Evolutionary conservation across 371 early-diverging fungal species (phyloP).

Genomic region (Zancudomyces culisetae): DNA sequence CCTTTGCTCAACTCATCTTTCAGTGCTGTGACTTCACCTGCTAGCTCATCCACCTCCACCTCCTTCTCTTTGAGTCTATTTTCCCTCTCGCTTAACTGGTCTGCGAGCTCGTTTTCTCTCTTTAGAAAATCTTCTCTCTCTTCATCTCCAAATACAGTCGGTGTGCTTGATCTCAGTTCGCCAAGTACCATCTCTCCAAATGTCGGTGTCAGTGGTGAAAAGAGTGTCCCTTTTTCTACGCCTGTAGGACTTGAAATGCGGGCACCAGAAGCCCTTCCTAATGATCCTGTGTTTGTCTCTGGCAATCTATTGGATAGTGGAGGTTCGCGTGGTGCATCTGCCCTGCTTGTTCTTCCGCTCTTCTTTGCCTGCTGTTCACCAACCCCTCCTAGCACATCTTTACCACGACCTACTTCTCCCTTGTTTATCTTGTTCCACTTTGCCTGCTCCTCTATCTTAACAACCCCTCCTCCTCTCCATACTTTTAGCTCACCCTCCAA

Average conservation of each 20-base stretch:
- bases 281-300: neutral
- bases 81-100: slow-evolving; percentile 69
- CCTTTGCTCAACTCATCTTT: slow-evolving; percentile 8
- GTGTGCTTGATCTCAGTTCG: slow-evolving; percentile 51
- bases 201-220: slow-evolving; percentile 3
- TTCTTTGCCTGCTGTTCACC: neutral
- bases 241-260: slow-evolving; percentile 10
- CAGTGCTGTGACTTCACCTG: slow-evolving; percentile 15
- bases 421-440: slow-evolving; percentile 10
- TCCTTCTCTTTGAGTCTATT: slow-evolving; percentile 16
- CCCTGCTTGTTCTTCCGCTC: neutral
- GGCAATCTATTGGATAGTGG: neutral
- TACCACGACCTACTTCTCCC: slow-evolving; percentile 52
- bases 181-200: slow-evolving; percentile 15
- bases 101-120: slow-evolving; percentile 83
- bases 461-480: slow-evolving; percentile 70
- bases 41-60: slow-evolving; percentile 10
- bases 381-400: no score
- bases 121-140: slow-evolving; percentile 83
- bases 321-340: neutral
- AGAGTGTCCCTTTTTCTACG: slow-evolving; percentile 7
- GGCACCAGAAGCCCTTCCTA: neutral
- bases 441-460: slow-evolving; percentile 54
- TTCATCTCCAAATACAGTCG: slow-evolving; percentile 58
- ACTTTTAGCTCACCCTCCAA: slow-evolving; percentile 70